These are phyloP conservation scores for Ganoderma leucocontextum DNA, from an alignment of 1,284 basidiomycete genomes.

Conservation along the genomic window DNA sequence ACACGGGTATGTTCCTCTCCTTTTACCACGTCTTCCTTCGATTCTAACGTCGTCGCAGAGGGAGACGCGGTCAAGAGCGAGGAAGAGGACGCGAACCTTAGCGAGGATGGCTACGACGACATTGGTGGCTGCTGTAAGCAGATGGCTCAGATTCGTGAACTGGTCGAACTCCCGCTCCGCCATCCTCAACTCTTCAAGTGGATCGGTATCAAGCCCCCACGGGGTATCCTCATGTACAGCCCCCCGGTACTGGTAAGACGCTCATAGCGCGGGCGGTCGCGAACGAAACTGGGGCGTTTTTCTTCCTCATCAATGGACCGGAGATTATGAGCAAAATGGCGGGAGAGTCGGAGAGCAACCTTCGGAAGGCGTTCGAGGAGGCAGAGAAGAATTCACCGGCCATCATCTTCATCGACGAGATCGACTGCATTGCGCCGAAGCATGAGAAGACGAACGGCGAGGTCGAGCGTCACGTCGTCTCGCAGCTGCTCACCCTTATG, in stretches of 20 bases:
- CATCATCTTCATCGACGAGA: conserved; percentile 99
- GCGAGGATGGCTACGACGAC: conserved; percentile 98
- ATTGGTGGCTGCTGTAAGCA: conserved; percentile 99
- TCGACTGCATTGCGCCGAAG: conserved; percentile 98
- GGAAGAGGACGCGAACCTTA: too few species aligned
- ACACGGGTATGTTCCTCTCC: conserved; percentile 67
- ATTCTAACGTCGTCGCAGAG: too few species aligned
- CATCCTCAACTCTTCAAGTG: conserved; percentile 99
- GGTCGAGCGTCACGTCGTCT: conserved; percentile 97
- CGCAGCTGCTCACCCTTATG: conserved; percentile 98
- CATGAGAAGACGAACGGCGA: conserved; percentile 99
- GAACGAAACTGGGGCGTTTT: too few species aligned
- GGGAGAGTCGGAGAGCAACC: conserved; percentile 96
- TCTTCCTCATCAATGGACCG: too few species aligned
- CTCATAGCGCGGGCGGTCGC: conserved; percentile 97
- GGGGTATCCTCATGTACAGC: conserved; percentile 96
- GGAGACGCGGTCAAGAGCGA: too few species aligned
- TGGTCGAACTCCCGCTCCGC: conserved; percentile 95
- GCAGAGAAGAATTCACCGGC: conserved; percentile 99
- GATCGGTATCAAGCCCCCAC: conserved; percentile 99
- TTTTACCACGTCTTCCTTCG: not conserved
- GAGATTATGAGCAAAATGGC: conserved; percentile 99
- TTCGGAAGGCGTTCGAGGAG: conserved; percentile 98
- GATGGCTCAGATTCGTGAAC: conserved; percentile 99
- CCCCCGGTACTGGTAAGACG: conserved; percentile 98